phyloP scores from a whole-genome alignment of 768 basidiomycete species.

The Rhodotorula kratochvilovae region DNA sequence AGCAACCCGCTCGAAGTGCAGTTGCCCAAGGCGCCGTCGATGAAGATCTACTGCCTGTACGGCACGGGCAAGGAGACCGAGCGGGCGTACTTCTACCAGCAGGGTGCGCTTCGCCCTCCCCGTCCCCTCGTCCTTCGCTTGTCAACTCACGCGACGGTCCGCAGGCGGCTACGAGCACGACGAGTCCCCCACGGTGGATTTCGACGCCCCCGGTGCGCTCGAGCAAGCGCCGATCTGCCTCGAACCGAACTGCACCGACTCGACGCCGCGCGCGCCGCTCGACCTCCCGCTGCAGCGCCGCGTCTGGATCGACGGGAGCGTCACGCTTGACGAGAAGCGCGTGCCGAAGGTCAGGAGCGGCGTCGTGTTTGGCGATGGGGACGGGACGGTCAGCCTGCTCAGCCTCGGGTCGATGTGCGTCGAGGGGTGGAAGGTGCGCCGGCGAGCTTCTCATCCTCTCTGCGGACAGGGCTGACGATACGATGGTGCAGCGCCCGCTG shows the following conservation, averaged over 20 bases:
- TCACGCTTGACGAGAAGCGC: slow-evolving; percentile 56
- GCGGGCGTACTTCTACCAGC: slow-evolving; percentile 31
- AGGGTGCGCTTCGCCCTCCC: background rate
- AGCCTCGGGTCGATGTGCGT: slow-evolving; percentile 94
- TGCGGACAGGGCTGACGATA: background rate
- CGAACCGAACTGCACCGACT: slow-evolving; percentile 53
- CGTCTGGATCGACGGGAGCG: slow-evolving; percentile 80
- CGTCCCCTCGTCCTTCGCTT: no score
- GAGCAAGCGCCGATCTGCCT: slow-evolving; percentile 47
- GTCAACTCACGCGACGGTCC: background rate
- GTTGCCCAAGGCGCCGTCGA: slow-evolving; percentile 80
- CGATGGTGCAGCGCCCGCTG: slow-evolving; percentile 51
- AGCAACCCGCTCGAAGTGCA: slow-evolving; percentile 57
- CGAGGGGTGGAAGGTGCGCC: slow-evolving; percentile 72
- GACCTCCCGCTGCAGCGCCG: slow-evolving; percentile 58
- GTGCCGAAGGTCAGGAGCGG: slow-evolving; percentile 51
- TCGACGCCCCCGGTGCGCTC: background rate
- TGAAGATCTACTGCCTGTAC: slow-evolving; percentile 87
- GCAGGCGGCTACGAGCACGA: slow-evolving; percentile 63
- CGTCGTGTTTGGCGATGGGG: slow-evolving; percentile 89
- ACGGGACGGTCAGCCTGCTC: slow-evolving; percentile 82
- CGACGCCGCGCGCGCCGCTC: slow-evolving; percentile 51
- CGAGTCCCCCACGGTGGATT: slow-evolving; percentile 49
- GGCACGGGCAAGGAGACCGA: slow-evolving; percentile 84
- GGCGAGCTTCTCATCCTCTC: background rate